A percentile compares a stretch with the other conserved stretches of the same genome.
These are phyloP conservation scores for Amborella trichopoda DNA, from an alignment of 164 flowering plant species.

Conservation along the genomic window DNA sequence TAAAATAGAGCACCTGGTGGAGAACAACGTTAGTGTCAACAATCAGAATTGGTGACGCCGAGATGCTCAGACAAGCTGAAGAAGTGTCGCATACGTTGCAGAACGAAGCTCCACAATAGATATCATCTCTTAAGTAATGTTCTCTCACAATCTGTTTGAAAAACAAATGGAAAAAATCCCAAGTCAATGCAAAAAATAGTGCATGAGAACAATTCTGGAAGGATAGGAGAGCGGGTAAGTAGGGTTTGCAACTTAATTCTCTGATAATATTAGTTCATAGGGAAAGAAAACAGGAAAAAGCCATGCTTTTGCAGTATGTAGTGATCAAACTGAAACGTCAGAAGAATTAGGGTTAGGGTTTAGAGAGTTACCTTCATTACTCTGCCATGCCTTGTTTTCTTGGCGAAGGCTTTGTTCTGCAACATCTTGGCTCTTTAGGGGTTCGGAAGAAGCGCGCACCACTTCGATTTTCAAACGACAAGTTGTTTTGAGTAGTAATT, in stretches of 20 bases:
- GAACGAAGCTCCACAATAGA: conserved; percentile 59
- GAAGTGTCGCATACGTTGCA: conserved; percentile 59
- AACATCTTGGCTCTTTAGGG: conserved; percentile 49
- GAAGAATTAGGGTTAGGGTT: conserved; percentile 9
- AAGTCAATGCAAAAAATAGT: no score
- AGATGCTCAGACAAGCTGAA: conserved; percentile 39
- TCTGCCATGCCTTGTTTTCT: conserved; percentile 56
- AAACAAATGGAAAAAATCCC: no score
- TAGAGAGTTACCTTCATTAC: conserved; percentile 39
- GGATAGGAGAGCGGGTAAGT: no score
- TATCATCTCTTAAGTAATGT: conserved; percentile 80
- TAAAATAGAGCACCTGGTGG: conserved; percentile 50
- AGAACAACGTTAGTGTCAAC: conserved; percentile 93
- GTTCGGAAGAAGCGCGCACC: no score
- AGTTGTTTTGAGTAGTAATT: no score
- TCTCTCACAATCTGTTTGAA: conserved; percentile 86
- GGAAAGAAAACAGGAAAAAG: no score
- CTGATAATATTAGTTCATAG: no score
- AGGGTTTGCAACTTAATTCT: no score
- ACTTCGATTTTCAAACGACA: no score
- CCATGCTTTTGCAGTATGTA: no score
- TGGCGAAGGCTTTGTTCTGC: conserved; percentile 56
- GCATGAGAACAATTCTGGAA: no score
- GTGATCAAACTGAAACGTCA: no score
- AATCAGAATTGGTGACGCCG: conserved; percentile 43